These are phyloP conservation scores for Bipolaris cookei DNA, from an alignment of 2,329 filamentous ascomycete genomes.

Conservation along the genomic window DNA sequence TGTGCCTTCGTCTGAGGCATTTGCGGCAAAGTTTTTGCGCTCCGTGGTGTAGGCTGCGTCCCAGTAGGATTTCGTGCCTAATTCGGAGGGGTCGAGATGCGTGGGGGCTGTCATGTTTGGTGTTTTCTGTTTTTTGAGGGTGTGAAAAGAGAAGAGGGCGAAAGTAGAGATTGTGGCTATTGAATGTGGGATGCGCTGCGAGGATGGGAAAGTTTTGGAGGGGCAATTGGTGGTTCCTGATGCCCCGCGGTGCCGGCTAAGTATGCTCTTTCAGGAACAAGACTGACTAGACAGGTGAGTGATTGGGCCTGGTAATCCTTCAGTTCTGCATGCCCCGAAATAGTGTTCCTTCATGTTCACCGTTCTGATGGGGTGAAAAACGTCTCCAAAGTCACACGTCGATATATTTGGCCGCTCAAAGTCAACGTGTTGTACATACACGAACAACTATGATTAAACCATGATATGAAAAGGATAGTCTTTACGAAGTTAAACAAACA, in stretches of 20 bases:
- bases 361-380: too few species aligned
- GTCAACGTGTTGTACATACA: too few species aligned
- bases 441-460: too few species aligned
- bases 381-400: too few species aligned
- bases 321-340: too few species aligned
- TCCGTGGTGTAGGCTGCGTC: slow-evolving; percentile 74
- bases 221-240: not conserved
- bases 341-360: too few species aligned
- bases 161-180: not conserved
- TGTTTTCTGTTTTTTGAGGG: not conserved
- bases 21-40: slow-evolving; percentile 71
- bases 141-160: not conserved
- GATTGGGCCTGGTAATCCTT: not conserved
- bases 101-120: slow-evolving; percentile 27
- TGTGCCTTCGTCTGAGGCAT: slow-evolving; percentile 82
- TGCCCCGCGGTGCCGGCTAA: not conserved
- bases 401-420: too few species aligned
- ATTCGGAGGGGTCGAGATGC: slow-evolving; percentile 72
- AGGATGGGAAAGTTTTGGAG: not conserved
- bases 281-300: not conserved
- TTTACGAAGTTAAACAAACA: too few species aligned
- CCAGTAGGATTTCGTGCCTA: slow-evolving; percentile 78
- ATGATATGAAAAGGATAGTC: too few species aligned
- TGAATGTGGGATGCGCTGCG: not conserved
- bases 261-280: not conserved